Percentiles rank a stretch among this genome's conserved stretches.
Evolutionary conservation across 805 yeast species (phyloP).

Genomic region (Schwanniomyces vanrijiae): DNA sequence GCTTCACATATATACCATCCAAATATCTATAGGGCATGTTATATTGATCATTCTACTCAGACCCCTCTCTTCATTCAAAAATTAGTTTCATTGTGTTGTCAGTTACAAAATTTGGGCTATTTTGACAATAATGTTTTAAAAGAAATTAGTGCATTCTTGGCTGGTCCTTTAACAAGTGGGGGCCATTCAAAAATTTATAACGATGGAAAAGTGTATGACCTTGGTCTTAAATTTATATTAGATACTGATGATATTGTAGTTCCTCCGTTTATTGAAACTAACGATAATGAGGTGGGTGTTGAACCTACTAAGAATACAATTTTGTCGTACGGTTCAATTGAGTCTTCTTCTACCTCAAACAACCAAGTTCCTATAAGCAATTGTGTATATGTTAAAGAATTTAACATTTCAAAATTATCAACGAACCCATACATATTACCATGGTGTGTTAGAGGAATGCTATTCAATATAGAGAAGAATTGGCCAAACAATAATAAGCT

Average conservation of each 20-base stretch:
- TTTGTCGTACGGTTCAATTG: neutral
- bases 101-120: constrained; percentile 70
- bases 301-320: constrained; percentile 6
- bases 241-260: constrained; percentile 65
- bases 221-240: constrained; percentile 72
- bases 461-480: constrained; percentile 58
- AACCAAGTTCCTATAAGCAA: constrained; percentile 30
- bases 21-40: constrained; percentile 83
- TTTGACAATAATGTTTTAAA: constrained; percentile 84
- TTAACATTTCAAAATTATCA: constrained; percentile 65
- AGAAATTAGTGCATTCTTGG: constrained; percentile 70
- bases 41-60: constrained; percentile 77
- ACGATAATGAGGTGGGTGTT: constrained; percentile 18
- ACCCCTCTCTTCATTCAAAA: constrained; percentile 79
- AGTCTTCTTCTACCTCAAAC: constrained; percentile 2
- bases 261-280: constrained; percentile 24
- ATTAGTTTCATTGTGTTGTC: constrained; percentile 71
- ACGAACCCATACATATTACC: constrained; percentile 85
- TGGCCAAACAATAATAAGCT: constrained; percentile 45
- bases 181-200: constrained; percentile 92
- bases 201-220: constrained; percentile 78
- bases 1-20: constrained; percentile 87
- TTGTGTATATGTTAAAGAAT: constrained; percentile 42
- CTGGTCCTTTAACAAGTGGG: constrained; percentile 92
- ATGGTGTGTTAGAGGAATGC: constrained; percentile 86